Evolutionary conservation across 2,329 filamentous ascomycete genomes (phyloP), one percentile per base, ranked within the genome.

Genomic region (Fusarium sp.): DNA sequence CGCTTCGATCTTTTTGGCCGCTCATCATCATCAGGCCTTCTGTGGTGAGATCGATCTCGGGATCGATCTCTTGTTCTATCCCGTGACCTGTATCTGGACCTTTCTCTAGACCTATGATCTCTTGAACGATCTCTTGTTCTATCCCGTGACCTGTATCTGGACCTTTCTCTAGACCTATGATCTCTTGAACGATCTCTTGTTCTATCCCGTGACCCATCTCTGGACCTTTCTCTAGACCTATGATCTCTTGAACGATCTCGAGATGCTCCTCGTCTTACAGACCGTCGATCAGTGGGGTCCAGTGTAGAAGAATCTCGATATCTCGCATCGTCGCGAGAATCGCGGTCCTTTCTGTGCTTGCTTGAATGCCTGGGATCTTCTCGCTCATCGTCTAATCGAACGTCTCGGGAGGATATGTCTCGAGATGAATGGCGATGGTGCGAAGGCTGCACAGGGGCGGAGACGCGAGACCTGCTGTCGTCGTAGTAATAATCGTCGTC

Each of bases 1-100:
- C 75, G 82, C 72, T 82, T 84, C 27, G 80, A 82, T 63, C 78
- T 80, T 66, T 77, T 81, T n/a, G 77, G 79, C 66, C 78, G 79
- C 66, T 78, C 75, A 25, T 80, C 80, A 29, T 81, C 83, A 27
- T 80, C 80, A 23, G 69, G 69, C 49, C 49, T 65, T 39, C 37
- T 61, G 33, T 72, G 70, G 27, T 48, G 63, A 44, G 70, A 73
- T 38, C 70, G 63, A 23, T 73, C 59, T 39, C 70, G 66, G 21
- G 70, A 73, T 19, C 51, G 51, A 12, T 73, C 70, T 42, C 65
- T 63, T 25, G 69, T 57, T 39, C 45, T 66, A 25, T 66, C 54
- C 23, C 63, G 41, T 29, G 63, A 49, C 25, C 55, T 66, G 7
- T 67, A 25, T 62, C 55, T 61, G 12, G 69, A 35, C 11, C 54